Evolutionary conservation across 148 eudicot species (phyloP).

Genomic region (Hydrangea macrophylla): DNA sequence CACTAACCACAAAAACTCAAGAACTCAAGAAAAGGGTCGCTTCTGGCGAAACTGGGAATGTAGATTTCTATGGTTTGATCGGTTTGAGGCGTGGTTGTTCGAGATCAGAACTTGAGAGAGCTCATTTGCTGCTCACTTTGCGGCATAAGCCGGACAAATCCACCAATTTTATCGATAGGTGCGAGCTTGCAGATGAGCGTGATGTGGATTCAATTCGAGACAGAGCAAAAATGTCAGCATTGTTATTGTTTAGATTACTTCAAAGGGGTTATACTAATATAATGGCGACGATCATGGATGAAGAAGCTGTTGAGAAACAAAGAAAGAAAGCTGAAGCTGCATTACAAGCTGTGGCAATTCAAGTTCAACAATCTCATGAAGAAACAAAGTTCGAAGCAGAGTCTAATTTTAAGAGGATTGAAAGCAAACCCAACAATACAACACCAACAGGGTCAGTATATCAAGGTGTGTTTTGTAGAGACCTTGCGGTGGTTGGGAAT

Average conservation of each 20-base stretch:
- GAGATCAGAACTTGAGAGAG: constrained; percentile 81
- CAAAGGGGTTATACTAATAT: constrained; percentile 67
- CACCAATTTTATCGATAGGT: constrained; percentile 61
- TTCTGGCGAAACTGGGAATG: constrained; percentile 68
- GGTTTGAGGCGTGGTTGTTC: constrained; percentile 86
- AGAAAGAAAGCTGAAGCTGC: constrained; percentile 52
- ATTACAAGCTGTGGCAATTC: constrained; percentile 32
- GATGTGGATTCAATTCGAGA: constrained; percentile 69
- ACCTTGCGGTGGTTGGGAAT: too few species aligned
- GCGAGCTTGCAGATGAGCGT: constrained; percentile 65
- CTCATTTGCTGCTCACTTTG: constrained; percentile 67
- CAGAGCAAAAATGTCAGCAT: constrained; percentile 59
- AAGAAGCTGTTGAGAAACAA: constrained; percentile 55
- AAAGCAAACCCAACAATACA: too few species aligned
- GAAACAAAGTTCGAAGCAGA: constrained; percentile 16
- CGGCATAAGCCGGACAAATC: constrained; percentile 88
- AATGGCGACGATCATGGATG: constrained; percentile 46
- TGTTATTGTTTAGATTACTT: constrained; percentile 63
- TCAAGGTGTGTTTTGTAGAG: too few species aligned
- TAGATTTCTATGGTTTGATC: constrained; percentile 73
- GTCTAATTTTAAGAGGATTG: too few species aligned
- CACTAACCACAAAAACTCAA: constrained; percentile 54
- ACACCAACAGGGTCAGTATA: too few species aligned
- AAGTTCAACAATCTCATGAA: constrained; percentile 26
- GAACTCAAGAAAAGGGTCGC: constrained; percentile 75